These are phyloP conservation scores for Brassica incana DNA, from an alignment of 345 rosid genomes.

Conservation along the genomic window DNA sequence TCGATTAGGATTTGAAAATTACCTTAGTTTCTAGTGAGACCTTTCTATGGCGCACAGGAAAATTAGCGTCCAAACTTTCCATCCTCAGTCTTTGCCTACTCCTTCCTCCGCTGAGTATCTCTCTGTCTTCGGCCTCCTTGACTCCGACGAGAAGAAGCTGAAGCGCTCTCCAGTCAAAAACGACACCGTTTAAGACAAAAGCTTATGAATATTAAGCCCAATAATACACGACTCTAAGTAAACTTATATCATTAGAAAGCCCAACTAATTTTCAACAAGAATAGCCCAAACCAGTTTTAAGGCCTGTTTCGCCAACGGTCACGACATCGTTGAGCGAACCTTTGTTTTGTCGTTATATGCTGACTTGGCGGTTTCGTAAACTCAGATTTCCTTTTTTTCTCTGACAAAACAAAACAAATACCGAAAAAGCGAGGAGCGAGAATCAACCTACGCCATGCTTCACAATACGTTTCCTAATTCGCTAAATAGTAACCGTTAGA, in stretches of 20 bases:
- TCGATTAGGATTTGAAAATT: constrained; percentile 1
- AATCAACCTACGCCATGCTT: constrained; percentile 6
- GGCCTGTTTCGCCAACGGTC: constrained; percentile 30
- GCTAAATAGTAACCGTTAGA: constrained; percentile 12
- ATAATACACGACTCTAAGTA: background rate
- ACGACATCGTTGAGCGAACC: constrained; percentile 22
- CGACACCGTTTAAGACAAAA: background rate
- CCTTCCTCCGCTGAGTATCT: background rate
- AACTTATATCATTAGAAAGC: background rate
- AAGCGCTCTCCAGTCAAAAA: background rate
- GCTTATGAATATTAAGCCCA: background rate
- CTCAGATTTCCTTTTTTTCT: constrained; percentile 25
- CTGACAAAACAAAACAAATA: constrained; percentile 36
- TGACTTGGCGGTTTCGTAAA: constrained; percentile 36
- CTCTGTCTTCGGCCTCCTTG: background rate
- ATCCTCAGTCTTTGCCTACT: background rate
- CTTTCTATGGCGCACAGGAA: constrained; percentile 52
- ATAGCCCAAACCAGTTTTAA: background rate
- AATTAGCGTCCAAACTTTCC: background rate
- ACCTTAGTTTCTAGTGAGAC: constrained; percentile 56
- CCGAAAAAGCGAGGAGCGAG: constrained; percentile 21
- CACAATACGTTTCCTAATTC: background rate
- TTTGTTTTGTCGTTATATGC: constrained; percentile 32
- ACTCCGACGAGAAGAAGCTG: background rate
- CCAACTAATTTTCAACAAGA: background rate